Evolutionary conservation across 768 basidiomycete species (phyloP), one percentile per base, ranked within the genome.

Genomic region (Lactifluus hygrophoroides): DNA sequence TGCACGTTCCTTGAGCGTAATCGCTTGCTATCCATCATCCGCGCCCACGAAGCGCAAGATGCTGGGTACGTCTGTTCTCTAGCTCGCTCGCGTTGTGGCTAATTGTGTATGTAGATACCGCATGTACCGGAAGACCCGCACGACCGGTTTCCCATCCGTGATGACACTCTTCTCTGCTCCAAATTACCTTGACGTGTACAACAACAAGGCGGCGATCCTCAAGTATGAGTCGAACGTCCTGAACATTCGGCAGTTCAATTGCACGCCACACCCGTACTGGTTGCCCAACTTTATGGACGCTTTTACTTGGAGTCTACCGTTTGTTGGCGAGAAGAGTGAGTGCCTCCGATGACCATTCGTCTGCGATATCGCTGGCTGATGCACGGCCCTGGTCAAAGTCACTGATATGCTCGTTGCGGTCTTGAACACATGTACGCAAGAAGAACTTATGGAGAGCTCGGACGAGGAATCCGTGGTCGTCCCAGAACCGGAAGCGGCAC

Each of bases 101-200:
- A 28, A 34, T 7, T 27, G 50, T 40, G 46, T 25, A 54, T 32
- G 2, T 63, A 93, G 91, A 13, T 96, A 95, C 70, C 90, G 94
- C 54, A 97, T 97, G 96, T 97, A 98, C 69, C 90, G 94, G 65
- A 99, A 99, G 74, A 97, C 95, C 5, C 92, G 93, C 73, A 89
- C 91, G 19, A 98, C 94, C 0, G 94, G 95, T 6, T 98, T 99
- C 77, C 95, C 96, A 17, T 95, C 94, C 16, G 94, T 99, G 58
- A 98, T 99, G 94, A 98, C 95, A n/a, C 94, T 99, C 67, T 99
- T 99, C 75, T 94, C 91, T 16, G 94, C 94, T 8, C 96, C 96
- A 42, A 94, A 97, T 70, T 97, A 97, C 69, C 86, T 98, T 57
- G 96, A 98, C 67, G 92, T 98, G 19, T 98, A 98, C 74, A 93